A percentile compares a stretch with the other conserved stretches of the same genome.
These are phyloP conservation scores for Penicillium sp. DNA, from an alignment of 2,329 filamentous ascomycete species.

Conservation along the genomic window DNA sequence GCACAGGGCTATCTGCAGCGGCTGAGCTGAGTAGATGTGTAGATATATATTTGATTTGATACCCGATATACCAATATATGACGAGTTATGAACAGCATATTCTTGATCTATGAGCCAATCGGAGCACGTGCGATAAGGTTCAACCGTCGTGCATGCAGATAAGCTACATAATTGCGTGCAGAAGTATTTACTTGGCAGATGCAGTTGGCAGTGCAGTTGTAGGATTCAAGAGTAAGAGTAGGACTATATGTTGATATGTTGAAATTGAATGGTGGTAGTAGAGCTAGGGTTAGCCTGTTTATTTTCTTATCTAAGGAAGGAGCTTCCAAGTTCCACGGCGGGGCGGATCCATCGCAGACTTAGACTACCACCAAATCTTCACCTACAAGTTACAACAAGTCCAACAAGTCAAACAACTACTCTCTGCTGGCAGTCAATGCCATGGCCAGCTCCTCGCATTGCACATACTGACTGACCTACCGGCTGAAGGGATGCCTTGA, in stretches of 20 bases:
- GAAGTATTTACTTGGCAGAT: not conserved
- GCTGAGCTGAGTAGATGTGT: conserved; percentile 58
- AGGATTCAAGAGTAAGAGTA: too few species aligned
- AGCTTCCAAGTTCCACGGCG: not conserved
- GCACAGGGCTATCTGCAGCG: conserved; percentile 92
- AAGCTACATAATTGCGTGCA: not conserved
- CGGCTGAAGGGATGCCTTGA: not conserved
- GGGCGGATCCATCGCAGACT: not conserved
- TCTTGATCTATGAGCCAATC: too few species aligned
- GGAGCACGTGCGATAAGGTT: not conserved
- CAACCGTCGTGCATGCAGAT: conserved; percentile 1
- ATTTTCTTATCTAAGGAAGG: too few species aligned
- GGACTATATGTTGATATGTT: too few species aligned
- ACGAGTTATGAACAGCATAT: too few species aligned
- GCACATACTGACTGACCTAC: not conserved
- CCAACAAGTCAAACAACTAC: not conserved
- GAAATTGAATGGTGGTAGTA: too few species aligned
- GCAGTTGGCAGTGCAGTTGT: too few species aligned
- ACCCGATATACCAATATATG: not conserved
- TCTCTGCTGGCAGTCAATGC: not conserved
- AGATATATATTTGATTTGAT: not conserved
- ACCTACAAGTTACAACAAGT: not conserved
- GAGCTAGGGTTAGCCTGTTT: too few species aligned
- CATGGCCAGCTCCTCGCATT: not conserved
- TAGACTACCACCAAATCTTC: not conserved